Evolutionary conservation across 306 rosid species (phyloP).

Genomic region (Malus orientalis): DNA sequence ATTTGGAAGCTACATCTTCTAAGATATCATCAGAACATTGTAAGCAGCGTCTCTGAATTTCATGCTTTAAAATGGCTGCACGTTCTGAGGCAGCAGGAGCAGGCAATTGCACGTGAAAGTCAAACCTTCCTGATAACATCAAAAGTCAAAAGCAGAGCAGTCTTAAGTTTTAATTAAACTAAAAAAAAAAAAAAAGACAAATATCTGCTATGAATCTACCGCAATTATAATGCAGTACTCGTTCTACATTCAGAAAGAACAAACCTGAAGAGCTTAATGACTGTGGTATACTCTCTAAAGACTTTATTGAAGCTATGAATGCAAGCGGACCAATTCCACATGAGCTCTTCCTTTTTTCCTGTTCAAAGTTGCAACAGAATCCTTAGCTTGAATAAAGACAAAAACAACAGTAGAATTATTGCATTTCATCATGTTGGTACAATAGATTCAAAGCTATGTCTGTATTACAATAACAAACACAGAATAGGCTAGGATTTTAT

Average conservation of each 20-base stretch:
- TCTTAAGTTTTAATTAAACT: conserved; percentile 3
- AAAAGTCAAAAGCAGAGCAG: conserved; percentile 11
- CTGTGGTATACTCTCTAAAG: conserved; percentile 70
- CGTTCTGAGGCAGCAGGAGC: conserved; percentile 92
- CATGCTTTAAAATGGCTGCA: conserved; percentile 76
- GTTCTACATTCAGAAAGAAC: conserved; percentile 16
- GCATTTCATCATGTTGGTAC: not conserved
- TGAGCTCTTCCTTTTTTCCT: conserved; percentile 58
- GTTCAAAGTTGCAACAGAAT: conserved; percentile 16
- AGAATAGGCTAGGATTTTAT: not conserved
- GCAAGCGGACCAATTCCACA: conserved; percentile 89
- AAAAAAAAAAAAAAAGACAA: not conserved
- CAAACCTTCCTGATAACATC: conserved; percentile 66
- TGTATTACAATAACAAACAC: not conserved
- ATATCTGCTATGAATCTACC: not conserved
- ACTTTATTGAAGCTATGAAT: conserved; percentile 57
- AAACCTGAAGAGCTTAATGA: conserved; percentile 89
- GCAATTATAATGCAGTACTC: not conserved
- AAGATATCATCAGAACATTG: conserved; percentile 64
- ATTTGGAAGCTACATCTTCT: conserved; percentile 70
- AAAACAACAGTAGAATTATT: not conserved
- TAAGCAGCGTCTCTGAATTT: conserved; percentile 64
- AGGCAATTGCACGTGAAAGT: conserved; percentile 78
- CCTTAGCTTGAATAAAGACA: conserved; percentile 4
- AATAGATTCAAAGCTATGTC: not conserved